A percentile compares a stretch with the other conserved stretches of the same genome.
Conservation (phyloP, 352 stramenopile genomes). For the Pythium vanterpoolii region DNA sequence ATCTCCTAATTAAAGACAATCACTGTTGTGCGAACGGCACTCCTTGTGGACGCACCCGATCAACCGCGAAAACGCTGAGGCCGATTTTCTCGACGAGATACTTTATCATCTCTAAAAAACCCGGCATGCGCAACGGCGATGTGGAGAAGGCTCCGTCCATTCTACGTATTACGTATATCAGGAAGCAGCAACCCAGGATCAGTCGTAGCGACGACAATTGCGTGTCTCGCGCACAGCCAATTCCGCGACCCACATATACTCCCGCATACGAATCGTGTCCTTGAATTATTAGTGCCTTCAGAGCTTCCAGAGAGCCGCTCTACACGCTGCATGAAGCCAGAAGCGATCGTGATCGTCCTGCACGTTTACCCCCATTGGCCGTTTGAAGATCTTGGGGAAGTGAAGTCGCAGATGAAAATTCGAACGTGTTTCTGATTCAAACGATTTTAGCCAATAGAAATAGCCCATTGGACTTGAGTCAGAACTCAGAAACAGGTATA, state of each 20-base stretch:
- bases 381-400: neutral
- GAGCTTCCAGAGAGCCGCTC: neutral
- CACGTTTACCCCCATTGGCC: neutral
- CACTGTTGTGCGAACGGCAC: neutral
- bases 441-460: too few species aligned
- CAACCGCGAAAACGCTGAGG: neutral
- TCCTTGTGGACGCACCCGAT: constrained; percentile 9
- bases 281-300: neutral
- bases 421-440: constrained; percentile 1
- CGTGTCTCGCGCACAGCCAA: neutral
- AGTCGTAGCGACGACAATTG: neutral
- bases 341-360: neutral
- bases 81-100: constrained; percentile 3
- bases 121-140: neutral
- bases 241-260: neutral
- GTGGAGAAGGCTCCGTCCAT: constrained; percentile 3
- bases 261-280: neutral
- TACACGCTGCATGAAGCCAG: neutral
- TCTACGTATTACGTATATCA: neutral
- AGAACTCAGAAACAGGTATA: too few species aligned
- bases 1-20: neutral
- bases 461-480: too few species aligned
- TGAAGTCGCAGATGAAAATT: neutral
- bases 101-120: neutral
- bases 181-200: neutral